Base-by-base conservation (phyloP, 306 rosid species). In the Pachyrhizus erosus region DNA sequence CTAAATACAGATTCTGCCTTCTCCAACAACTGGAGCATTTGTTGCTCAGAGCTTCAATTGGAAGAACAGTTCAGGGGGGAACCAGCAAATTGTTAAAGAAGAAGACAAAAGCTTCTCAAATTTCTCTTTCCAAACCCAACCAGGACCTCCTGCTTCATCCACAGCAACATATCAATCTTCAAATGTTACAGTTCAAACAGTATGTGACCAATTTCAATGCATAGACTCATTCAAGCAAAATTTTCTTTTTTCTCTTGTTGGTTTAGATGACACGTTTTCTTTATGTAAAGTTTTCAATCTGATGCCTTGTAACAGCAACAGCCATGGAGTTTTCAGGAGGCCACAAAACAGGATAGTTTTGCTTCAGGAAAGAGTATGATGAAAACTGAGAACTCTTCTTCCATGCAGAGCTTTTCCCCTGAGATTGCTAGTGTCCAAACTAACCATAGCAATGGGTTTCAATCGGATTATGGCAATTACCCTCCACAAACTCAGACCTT, bases 11-110 rank as follows among this genome's bases (percentile, higher is more conserved):
- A 71, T 81, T 89, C 83, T 92, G 77, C 97, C 98, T 15, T 94
- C 98, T 85, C 98, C 98, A 67, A 94, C 98, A 18, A 94, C 98
- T 2, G 98, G 98, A 55, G 73, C 90, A 49, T 89, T 88, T 83
- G 89, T 89, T 45, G 79, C 90, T 83, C 97, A 88, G 11, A 67
- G 86, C 42, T 88, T 69, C 83, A 88, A 87, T 60, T 92, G 97
- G 97, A 89, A 81, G 85, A 87, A 37, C 84, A 86, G 79, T 85
- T 89, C 88, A 60, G 84, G 57, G 9, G 84, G 78, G 26, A 80
- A 87, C 69, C 90, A 88, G 24, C 90, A 88, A 60, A 73, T 17
- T 27, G 73, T 88, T 21, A 93, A 91, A 34, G 77, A 90, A 80
- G 92, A 93, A 62, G 84, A 84, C 64, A 87, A 85, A 27, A 87